phyloP scores from a whole-genome alignment of 257 asterid species.

The Marsdenia floribunda region DNA sequence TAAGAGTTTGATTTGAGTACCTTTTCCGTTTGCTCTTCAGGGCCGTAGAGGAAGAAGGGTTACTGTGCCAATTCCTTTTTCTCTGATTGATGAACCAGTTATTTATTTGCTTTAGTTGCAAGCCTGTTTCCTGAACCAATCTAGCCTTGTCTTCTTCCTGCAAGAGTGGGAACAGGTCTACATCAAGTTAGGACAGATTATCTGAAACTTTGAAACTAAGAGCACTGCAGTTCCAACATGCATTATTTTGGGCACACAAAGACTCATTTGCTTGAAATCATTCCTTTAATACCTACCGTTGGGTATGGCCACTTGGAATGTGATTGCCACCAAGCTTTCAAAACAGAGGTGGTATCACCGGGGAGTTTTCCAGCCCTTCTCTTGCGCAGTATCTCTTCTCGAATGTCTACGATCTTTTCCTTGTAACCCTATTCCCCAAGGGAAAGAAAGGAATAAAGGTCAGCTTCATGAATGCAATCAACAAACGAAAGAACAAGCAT shows the following conservation, averaged over 20 bases:
- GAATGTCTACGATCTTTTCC: constrained; percentile 55
- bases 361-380: constrained; percentile 84
- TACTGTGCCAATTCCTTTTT: constrained; percentile 76
- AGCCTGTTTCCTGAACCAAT: constrained; percentile 61
- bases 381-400: constrained; percentile 64
- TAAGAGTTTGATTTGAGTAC: constrained; percentile 17
- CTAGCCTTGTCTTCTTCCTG: constrained; percentile 69
- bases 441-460: neutral
- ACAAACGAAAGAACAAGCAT: neutral
- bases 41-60: constrained; percentile 49
- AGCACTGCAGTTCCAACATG: neutral
- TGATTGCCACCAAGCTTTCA: constrained; percentile 87
- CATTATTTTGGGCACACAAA: neutral
- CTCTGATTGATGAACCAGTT: constrained; percentile 76
- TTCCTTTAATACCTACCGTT: constrained; percentile 32
- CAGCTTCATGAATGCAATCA: neutral
- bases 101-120: constrained; percentile 64
- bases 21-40: constrained; percentile 59
- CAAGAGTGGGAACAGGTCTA: neutral
- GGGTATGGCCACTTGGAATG: constrained; percentile 95
- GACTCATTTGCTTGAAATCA: neutral
- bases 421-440: constrained; percentile 40
- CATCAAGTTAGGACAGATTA: neutral
- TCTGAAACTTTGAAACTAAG: neutral
- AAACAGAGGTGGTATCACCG: constrained; percentile 68